Base-by-base conservation (phyloP, 805 yeast genomes). In the Starmerella ratchasimensis region DNA sequence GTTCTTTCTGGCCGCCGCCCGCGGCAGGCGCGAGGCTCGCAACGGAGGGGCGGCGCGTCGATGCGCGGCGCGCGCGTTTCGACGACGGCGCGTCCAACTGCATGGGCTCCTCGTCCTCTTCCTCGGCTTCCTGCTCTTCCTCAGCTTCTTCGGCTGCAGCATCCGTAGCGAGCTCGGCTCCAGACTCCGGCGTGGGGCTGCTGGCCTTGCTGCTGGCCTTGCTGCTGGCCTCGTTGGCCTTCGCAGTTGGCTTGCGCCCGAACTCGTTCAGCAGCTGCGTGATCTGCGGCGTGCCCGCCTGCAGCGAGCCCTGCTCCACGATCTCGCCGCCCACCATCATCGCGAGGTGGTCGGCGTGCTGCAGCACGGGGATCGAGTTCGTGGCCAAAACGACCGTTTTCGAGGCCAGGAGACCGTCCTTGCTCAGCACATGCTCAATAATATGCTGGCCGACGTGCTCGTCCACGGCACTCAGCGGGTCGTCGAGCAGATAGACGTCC, bases 401-500 rank as follows among this genome's bases (percentile, higher is more conserved):
- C 21, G 80, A 53, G 29, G 72, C 70, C 49, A 86, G 63, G 47
- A 86, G 63, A 43, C 96, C 96, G 23, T 69, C 61, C 13, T 82
- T 73, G 16, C 95, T 93, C 39, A 86, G 64, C 16, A 86, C 94
- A 52, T 71, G 64, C 31, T 72, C 67, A 69, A 80, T 71, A 36
- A 81, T 78, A 49, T 76, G 83, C 39, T 70, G 71, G n/a, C 90
- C 93, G 31, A 80, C 93, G 50, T 80, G 74, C 23, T 88, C 83
- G 57, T 81, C 93, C 6, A 81, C 93, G 4, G 93, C 93, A 60
- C 81, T 72, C 40, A 81, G 64, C 13, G 80, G 83, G 54, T 81
- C 93, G 53, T 81, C 93, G 36, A 81, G 58, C 35, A 81, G 57
- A 28, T 76, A 66, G 18, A 80, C 74, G 50, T 78, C 83, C 15